phyloP scores from a whole-genome alignment of 208 protist genomes.

The Leptomonas pyrrhocoris region DNA sequence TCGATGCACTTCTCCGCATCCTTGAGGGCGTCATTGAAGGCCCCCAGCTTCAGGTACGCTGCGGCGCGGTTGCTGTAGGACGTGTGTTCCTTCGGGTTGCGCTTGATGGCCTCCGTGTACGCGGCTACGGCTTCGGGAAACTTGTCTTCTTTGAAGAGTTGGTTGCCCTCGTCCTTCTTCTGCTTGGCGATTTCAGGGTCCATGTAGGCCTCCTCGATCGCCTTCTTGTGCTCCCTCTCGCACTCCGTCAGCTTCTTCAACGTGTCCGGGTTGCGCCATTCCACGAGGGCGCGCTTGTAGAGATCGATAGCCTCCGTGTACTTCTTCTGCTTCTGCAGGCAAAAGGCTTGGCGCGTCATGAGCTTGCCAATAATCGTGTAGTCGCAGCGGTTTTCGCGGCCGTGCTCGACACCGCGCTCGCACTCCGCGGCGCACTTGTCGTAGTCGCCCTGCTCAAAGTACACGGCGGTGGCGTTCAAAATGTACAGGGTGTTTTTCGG shows the following conservation, averaged over 20 bases:
- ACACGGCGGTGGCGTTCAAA: slow-evolving; percentile 92
- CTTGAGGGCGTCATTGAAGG: slow-evolving; percentile 93
- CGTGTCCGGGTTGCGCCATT: slow-evolving; percentile 94
- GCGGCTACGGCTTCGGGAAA: slow-evolving; percentile 94
- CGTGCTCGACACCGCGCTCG: slow-evolving; percentile 89
- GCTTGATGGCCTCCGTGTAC: slow-evolving; percentile 94
- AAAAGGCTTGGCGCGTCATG: slow-evolving; percentile 90
- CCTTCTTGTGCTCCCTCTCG: slow-evolving; percentile 90
- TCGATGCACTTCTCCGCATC: slow-evolving; percentile 96
- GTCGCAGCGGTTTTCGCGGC: slow-evolving; percentile 88
- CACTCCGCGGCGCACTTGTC: slow-evolving; percentile 93
- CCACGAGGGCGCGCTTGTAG: slow-evolving; percentile 91
- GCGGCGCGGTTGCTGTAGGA: slow-evolving; percentile 96
- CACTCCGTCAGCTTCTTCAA: slow-evolving; percentile 88
- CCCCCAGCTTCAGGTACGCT: slow-evolving; percentile 96
- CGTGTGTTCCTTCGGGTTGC: slow-evolving; percentile 94
- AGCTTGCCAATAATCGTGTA: slow-evolving; percentile 93
- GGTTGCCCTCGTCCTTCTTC: slow-evolving; percentile 96
- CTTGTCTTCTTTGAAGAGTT: slow-evolving; percentile 95
- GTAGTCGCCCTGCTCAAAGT: slow-evolving; percentile 94
- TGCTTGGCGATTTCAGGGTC: slow-evolving; percentile 86
- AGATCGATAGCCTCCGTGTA: slow-evolving; percentile 88
- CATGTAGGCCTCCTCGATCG: slow-evolving; percentile 92
- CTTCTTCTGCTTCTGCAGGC: slow-evolving; percentile 82
- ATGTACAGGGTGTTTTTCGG: slow-evolving; percentile 89